These are phyloP conservation scores for Penicillium brevicompactum DNA, from an alignment of 2,329 filamentous ascomycete species.

Conservation along the genomic window DNA sequence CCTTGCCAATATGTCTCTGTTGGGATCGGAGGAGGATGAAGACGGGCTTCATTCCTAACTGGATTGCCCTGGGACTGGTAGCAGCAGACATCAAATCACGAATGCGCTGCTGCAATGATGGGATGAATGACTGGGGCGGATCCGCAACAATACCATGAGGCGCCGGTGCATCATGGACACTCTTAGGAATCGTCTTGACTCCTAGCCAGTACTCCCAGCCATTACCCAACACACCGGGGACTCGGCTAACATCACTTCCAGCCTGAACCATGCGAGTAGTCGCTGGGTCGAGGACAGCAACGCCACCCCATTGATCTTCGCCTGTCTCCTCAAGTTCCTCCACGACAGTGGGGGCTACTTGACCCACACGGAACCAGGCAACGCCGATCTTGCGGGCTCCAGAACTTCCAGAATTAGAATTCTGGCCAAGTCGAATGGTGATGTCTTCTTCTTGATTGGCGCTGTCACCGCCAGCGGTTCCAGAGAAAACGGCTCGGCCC, in stretches of 20 bases:
- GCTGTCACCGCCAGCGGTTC: conserved; percentile 55
- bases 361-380: conserved; percentile 90
- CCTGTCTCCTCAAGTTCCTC: conserved; percentile 60
- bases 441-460: conserved; percentile 73
- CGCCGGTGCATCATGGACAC: conserved; percentile 32
- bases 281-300: conserved; percentile 81
- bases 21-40: conserved; percentile 88
- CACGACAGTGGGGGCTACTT: conserved; percentile 57
- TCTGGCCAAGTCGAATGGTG: conserved; percentile 43
- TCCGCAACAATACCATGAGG: conserved; percentile 42
- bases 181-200: conserved; percentile 65
- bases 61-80: conserved; percentile 82
- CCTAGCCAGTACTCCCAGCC: conserved; percentile 91
- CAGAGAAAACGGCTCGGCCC: conserved; percentile 77
- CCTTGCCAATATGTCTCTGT: conserved; percentile 90
- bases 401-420: conserved; percentile 24
- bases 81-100: conserved; percentile 85
- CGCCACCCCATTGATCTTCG: conserved; percentile 78
- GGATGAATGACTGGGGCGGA: conserved; percentile 51
- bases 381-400: conserved; percentile 59
- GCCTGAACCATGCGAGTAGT: conserved; percentile 90
- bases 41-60: conserved; percentile 82
- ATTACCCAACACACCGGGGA: conserved; percentile 74
- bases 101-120: conserved; percentile 68
- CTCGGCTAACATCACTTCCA: conserved; percentile 78